A percentile compares a stretch with the other conserved stretches of the same genome.
Evolutionary conservation across 2,329 filamentous ascomycete species (phyloP).

Genomic region (Phialophora tarda): DNA sequence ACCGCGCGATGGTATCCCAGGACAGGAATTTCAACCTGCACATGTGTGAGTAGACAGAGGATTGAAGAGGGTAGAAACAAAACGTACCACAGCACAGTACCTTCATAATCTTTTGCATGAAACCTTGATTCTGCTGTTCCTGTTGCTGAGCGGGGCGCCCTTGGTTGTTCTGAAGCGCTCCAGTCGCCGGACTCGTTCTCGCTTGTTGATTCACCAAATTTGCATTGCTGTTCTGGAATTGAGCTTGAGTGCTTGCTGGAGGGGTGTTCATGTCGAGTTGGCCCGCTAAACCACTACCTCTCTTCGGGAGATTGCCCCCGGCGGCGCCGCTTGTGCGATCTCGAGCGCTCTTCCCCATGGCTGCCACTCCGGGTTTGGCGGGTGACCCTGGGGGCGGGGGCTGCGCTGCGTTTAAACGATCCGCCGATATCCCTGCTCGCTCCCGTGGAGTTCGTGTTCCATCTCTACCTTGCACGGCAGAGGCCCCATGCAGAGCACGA

Average conservation of each 20-base stretch:
- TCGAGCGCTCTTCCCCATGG: slow-evolving; percentile 64
- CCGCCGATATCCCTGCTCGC: slow-evolving; percentile 72
- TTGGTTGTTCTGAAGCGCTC: slow-evolving; percentile 64
- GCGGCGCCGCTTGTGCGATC: slow-evolving; percentile 75
- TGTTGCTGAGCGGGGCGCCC: slow-evolving; percentile 57
- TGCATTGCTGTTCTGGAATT: slow-evolving; percentile 94
- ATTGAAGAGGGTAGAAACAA: slow-evolving; percentile 28
- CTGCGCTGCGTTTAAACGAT: slow-evolving; percentile 93
- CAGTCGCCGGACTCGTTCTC: slow-evolving; percentile 62
- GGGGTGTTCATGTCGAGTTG: slow-evolving; percentile 75
- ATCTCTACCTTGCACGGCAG: slow-evolving; percentile 48
- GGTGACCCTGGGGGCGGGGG: slow-evolving; percentile 80
- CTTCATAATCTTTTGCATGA: slow-evolving; percentile 92
- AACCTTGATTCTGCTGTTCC: slow-evolving; percentile 73
- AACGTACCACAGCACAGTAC: slow-evolving; percentile 80
- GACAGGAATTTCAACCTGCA: slow-evolving; percentile 20
- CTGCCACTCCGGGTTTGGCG: slow-evolving; percentile 71
- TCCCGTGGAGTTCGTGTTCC: slow-evolving; percentile 58
- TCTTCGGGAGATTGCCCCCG: slow-evolving; percentile 48
- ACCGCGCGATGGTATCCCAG: not conserved
- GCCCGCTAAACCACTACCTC: slow-evolving; percentile 43
- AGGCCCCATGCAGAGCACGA: slow-evolving; percentile 77
- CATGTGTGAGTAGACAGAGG: not conserved
- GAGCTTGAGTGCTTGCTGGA: slow-evolving; percentile 88
- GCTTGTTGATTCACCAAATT: slow-evolving; percentile 72